Conservation (phyloP, 345 rosid species). For the Citrus mangshanensis region DNA sequence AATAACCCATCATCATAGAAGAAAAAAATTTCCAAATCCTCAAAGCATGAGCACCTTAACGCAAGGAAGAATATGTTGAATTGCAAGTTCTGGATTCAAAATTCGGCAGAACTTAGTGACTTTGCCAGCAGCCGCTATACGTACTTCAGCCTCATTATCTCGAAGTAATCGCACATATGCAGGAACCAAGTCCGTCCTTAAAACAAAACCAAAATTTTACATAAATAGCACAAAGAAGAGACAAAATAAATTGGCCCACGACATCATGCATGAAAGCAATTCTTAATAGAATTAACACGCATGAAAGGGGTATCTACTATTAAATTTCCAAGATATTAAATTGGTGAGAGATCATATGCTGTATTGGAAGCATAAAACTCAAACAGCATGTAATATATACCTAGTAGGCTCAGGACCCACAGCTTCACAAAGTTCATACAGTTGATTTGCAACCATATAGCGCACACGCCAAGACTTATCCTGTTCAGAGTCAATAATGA, state of each 20-base stretch:
- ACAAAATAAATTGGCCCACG: background rate
- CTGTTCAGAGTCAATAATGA: constrained; percentile 32
- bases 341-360: no score
- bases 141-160: constrained; percentile 98
- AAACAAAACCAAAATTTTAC: constrained; percentile 6
- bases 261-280: background rate
- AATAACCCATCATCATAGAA: background rate
- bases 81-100: constrained; percentile 80
- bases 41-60: constrained; percentile 58
- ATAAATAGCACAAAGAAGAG: background rate
- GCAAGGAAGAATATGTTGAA: constrained; percentile 82
- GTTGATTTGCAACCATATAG: constrained; percentile 94
- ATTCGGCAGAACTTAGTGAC: constrained; percentile 91
- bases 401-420: constrained; percentile 94
- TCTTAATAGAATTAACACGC: background rate
- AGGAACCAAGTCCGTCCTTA: constrained; percentile 81
- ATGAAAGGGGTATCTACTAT: background rate
- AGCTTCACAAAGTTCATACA: constrained; percentile 95
- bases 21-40: background rate
- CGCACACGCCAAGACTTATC: constrained; percentile 99
- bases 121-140: constrained; percentile 97
- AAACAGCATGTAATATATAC: constrained; percentile 28
- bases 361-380: background rate
- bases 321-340: background rate
- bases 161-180: constrained; percentile 93